Conservation (phyloP, 495 filamentous ascomycete genomes). For the Aspergillus nanangensis region DNA sequence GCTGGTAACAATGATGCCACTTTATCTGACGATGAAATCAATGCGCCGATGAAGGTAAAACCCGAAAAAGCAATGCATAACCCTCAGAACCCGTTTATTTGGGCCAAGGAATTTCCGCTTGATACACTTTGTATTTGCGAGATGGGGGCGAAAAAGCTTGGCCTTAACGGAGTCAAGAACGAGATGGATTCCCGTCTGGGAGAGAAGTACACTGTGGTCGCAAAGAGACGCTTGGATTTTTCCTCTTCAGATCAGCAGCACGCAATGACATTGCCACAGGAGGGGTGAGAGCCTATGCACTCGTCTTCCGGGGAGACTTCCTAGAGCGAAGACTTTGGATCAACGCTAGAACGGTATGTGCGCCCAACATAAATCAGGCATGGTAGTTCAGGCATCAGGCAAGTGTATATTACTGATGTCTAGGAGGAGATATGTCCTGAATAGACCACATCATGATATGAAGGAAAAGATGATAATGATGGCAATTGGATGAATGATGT, state of each 20-base stretch:
- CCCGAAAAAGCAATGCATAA: not conserved
- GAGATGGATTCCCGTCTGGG: constrained; percentile 31
- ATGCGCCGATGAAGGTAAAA: not conserved
- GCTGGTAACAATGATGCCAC: too few relatives aligned
- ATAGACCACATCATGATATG: too few relatives aligned
- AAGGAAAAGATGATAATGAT: too few relatives aligned
- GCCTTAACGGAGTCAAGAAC: constrained; percentile 20
- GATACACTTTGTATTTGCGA: constrained; percentile 66
- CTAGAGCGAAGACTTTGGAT: too few relatives aligned
- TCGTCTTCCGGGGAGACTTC: too few relatives aligned
- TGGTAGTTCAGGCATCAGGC: too few relatives aligned
- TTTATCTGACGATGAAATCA: not conserved
- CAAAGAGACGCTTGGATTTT: constrained; percentile 25
- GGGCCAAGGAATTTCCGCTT: constrained; percentile 58
- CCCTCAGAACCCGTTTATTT: constrained; percentile 36
- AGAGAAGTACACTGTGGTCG: constrained; percentile 40
- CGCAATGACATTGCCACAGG: not conserved
- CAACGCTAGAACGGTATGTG: too few relatives aligned
- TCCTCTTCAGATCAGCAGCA: not conserved
- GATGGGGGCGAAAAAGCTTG: constrained; percentile 69
- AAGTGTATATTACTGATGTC: too few relatives aligned
- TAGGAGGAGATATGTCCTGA: too few relatives aligned
- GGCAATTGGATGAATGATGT: too few relatives aligned
- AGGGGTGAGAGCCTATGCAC: not conserved
- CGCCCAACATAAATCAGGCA: too few relatives aligned